Base-by-base conservation (phyloP, 2,329 filamentous ascomycete species). In the Dothideomycetes sp. region DNA sequence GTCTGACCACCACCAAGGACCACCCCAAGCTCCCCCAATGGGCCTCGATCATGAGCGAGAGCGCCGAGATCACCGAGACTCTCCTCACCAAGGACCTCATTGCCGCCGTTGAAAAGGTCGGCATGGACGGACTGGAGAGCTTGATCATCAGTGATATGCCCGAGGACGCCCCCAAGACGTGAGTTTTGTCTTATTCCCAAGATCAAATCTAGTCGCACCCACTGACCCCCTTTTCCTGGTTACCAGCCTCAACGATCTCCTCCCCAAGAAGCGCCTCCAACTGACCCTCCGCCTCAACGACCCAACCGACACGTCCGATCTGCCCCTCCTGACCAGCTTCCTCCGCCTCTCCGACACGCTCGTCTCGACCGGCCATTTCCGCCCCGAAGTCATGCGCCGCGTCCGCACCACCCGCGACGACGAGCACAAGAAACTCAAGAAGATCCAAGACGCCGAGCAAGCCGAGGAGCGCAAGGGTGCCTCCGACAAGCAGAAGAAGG, bases 11-110 rank as follows among this genome's bases (percentile, higher is more conserved):
- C 48, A 95, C 89, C 57, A 94, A 94, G 72, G 91, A 98, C 55
- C 77, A 88, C 64, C 59, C 81, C 40, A 95, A 94, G 70, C 77
- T 98, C 24, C 89, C 91, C 24, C 65, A 73, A 47, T 98, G 88
- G 88, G 71, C 81, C 40, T 94, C 86, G 10, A 77, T 95, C 56
- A 96, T 98, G 91, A 93, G 79, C 56, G 91, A 98, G 71, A 94
- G 81, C 63, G 87, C 88, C 43, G 91, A 96, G 65, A 81, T 98
- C 52, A 95, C 88, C 10, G 84, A 95, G 34, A 70, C 77, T 5
- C 68, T 98, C 49, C 73, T 98, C 37, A 94, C 86, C 3, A 73
- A 82, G n/a, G 89, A 96, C 52, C 72, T 98, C 29, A 74, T 86
- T 61, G 76, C 82, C 54, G 87, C 84, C 12, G 70, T 94, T 48